Evolutionary conservation across 1,284 basidiomycete species (phyloP), one percentile per base, ranked within the genome.

Genomic region (Stereum hirsutum): DNA sequence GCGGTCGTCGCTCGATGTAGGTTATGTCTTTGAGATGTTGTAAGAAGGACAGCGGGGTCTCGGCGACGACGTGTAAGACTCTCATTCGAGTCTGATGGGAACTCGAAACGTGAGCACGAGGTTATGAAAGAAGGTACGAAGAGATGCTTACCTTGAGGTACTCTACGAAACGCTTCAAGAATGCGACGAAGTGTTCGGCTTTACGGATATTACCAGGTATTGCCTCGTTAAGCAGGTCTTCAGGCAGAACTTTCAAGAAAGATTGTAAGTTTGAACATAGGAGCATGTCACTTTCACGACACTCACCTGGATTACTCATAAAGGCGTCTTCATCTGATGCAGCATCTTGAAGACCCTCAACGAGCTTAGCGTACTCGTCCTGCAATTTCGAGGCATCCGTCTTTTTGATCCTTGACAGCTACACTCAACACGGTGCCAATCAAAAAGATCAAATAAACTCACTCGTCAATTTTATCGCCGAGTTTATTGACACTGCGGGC

Each of bases 1-100:
- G 66, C n/a, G 96, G 96, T 52, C 95, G 75, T 49, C 90, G 76
- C 61, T 99, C 96, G 54, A 99, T 99, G 60, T 92, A 99, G 10
- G 96, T 99, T 54, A 99, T 97, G 57, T 99, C 96, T 64, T 97
- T 99, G 39, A 99, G 71, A 65, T 99, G 96, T 56, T 98, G 96
- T 33, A 99, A 66, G 63, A 99, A 99, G 2, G 94, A 98, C n/a
- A 90, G 70, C 0, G 96, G 96, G 4, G 96, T 99, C 63, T 99
- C 96, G n/a, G 96, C 96, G 7, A 99, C 96, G 49, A 99, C 96
- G 59, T 99, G 96, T 20, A 99, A 70, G 11, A 99, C 96, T 38
- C 96, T 81, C 95, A 99, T 99, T 40, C 96, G 79, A 6, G 96
- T 99, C 90, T 94, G 49, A 25, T 33, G 41, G 46, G 6, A 39